Evolutionary conservation across 2,329 filamentous ascomycete genomes (phyloP), one percentile per base, ranked within the genome.

Genomic region (Alternaria sp.): DNA sequence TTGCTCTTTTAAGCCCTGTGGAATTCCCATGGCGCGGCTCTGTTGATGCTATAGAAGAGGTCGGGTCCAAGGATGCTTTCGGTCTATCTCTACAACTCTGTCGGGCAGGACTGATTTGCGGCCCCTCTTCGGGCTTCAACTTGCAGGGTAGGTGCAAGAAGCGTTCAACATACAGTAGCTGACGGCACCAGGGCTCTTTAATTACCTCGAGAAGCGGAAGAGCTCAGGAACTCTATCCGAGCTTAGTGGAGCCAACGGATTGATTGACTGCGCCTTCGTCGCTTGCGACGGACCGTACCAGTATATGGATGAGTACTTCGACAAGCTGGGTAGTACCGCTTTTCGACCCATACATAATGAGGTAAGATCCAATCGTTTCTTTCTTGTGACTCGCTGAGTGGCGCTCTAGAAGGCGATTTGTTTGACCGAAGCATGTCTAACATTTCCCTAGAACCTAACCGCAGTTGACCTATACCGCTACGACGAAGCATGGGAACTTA

Each of bases 201-300:
- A 61, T 16, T 66, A 67, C 18, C 47, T 70, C 2, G 46, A 14
- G 9, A 67, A 61, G 28, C 55, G 54, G 5, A 70, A 70, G 32
- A 42, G 42, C 1, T 57, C 59, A 12, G 66, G 64, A 5, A 67
- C 57, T 1, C 36, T 70, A 9, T 54, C 52, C 1, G 56, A 62
- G 2, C 60, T 70, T 2, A 57, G 61, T 9, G 58, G 52, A 1
- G 34, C 53, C 4, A 51, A 65, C 5, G 66, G 65, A 0, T 20
- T 64, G 24, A 51, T 68, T 30, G 57, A 66, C 12, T 70, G 68
- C 36, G 68, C 58, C 0, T 89, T 89, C 70, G 72, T 88, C 3
- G 89, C 87, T 74, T 88, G 87, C 58, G 87, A 89, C 57, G 64
- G 89, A 26, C 87, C 87, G 0, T 89, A 89, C 63, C 87, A 89